These are phyloP conservation scores for Aeschynomene evenia DNA, from an alignment of 306 rosid species.

Conservation along the genomic window DNA sequence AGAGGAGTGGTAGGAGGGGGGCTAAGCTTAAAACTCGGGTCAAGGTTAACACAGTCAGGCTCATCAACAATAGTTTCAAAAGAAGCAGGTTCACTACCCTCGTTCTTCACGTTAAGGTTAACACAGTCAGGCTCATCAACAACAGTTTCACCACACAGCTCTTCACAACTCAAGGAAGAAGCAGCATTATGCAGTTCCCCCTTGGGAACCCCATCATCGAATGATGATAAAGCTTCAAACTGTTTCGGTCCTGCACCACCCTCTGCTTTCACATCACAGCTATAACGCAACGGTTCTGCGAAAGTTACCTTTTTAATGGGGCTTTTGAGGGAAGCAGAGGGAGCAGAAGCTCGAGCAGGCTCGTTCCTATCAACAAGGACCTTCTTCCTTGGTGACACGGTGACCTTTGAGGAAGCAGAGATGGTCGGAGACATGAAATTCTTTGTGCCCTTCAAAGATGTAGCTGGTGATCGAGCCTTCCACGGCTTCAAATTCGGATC, in stretches of 20 bases:
- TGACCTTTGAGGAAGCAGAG: slow-evolving; percentile 74
- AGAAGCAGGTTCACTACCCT: neutral
- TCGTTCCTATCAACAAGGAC: slow-evolving; percentile 72
- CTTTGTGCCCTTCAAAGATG: slow-evolving; percentile 47
- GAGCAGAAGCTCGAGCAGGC: slow-evolving; percentile 37
- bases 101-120: neutral
- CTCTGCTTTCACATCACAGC: neutral
- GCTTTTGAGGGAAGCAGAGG: slow-evolving; percentile 42
- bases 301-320: slow-evolving; percentile 47
- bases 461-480: slow-evolving; percentile 61
- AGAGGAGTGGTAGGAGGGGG: slow-evolving; percentile 41
- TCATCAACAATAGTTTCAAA: slow-evolving; percentile 35
- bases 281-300: slow-evolving; percentile 33
- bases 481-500: slow-evolving; percentile 45
- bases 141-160: slow-evolving; percentile 24
- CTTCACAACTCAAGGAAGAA: slow-evolving; percentile 30
- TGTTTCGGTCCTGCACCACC: slow-evolving; percentile 19
- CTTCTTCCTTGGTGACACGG: slow-evolving; percentile 71
- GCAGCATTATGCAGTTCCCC: slow-evolving; percentile 27
- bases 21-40: slow-evolving; percentile 70
- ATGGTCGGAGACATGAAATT: slow-evolving; percentile 88
- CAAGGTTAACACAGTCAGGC: slow-evolving; percentile 62
- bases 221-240: slow-evolving; percentile 14
- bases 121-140: neutral
- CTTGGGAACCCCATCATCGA: slow-evolving; percentile 7